Conservation (phyloP, 441 rosid species). For the Arabidopsis lyrata region DNA sequence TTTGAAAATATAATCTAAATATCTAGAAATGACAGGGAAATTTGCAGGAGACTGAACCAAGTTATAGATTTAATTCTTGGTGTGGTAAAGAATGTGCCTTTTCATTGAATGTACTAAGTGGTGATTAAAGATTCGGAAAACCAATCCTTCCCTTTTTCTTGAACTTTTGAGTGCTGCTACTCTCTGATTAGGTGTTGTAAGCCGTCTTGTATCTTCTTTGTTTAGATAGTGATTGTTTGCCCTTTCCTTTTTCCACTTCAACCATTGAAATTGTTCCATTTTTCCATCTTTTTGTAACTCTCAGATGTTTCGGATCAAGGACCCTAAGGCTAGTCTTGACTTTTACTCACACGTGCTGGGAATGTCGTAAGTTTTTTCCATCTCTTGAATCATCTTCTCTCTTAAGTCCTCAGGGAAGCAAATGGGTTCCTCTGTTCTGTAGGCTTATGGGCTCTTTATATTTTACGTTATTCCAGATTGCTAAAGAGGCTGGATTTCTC, state of each 20-base stretch:
- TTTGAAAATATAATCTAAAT: not conserved
- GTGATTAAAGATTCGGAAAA: not conserved
- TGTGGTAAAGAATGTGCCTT: not conserved
- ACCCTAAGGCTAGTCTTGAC: constrained; percentile 87
- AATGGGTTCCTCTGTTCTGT: not conserved
- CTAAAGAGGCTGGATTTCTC: constrained; percentile 91
- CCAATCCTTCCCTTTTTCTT: not conserved
- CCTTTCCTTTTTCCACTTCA: not conserved
- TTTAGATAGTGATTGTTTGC: not conserved
- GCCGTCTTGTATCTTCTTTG: not conserved
- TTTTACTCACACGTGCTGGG: constrained; percentile 93
- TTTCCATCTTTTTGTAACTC: constrained; percentile 16
- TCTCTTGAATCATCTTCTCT: constrained; percentile 4
- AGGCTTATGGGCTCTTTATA: not conserved
- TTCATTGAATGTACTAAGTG: not conserved
- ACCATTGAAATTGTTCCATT: constrained; percentile 1
- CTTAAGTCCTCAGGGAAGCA: not conserved
- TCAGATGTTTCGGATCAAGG: constrained; percentile 94
- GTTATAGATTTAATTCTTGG: constrained; percentile 11
- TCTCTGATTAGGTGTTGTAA: not conserved
- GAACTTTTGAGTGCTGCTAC: not conserved
- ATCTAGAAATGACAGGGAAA: not conserved
- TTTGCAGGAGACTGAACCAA: not conserved
- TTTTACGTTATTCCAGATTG: constrained; percentile 54
- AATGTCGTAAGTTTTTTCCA: constrained; percentile 76